Evolutionary conservation across 2,329 filamentous ascomycete species (phyloP).

Genomic region (Arthrobotrys iridis): DNA sequence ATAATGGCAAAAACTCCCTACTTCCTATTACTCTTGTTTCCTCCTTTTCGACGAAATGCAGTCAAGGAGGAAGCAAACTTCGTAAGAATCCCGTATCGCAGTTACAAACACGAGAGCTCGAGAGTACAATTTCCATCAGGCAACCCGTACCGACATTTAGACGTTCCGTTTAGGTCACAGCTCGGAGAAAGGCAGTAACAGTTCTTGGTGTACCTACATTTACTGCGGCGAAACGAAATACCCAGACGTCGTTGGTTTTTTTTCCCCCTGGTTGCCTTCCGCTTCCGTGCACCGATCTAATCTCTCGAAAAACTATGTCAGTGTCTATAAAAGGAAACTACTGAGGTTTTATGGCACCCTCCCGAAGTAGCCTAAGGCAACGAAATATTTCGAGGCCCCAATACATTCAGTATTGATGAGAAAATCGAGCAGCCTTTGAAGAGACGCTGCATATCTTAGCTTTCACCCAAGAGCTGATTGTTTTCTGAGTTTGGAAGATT

Average conservation of each 20-base stretch:
- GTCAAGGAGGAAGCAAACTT: background rate
- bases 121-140: background rate
- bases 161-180: background rate
- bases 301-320: background rate
- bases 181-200: background rate
- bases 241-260: background rate
- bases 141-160: conserved; percentile 12
- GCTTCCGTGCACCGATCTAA: conserved; percentile 40
- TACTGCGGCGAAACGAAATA: conserved; percentile 45
- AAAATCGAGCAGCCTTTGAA: background rate
- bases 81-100: background rate
- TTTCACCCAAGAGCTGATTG: background rate
- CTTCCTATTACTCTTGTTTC: background rate
- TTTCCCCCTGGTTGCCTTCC: conserved; percentile 50
- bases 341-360: conserved; percentile 36
- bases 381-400: background rate
- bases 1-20: background rate
- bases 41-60: conserved; percentile 13
- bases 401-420: conserved; percentile 1
- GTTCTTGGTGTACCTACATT: background rate
- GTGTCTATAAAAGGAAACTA: conserved; percentile 30
- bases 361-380: conserved; percentile 27
- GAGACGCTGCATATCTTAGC: background rate
- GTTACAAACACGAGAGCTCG: background rate
- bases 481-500: conserved; percentile 25